Evolutionary conservation across 2,329 filamentous ascomycete species (phyloP).

Genomic region (Colletotrichum tamarilloi): DNA sequence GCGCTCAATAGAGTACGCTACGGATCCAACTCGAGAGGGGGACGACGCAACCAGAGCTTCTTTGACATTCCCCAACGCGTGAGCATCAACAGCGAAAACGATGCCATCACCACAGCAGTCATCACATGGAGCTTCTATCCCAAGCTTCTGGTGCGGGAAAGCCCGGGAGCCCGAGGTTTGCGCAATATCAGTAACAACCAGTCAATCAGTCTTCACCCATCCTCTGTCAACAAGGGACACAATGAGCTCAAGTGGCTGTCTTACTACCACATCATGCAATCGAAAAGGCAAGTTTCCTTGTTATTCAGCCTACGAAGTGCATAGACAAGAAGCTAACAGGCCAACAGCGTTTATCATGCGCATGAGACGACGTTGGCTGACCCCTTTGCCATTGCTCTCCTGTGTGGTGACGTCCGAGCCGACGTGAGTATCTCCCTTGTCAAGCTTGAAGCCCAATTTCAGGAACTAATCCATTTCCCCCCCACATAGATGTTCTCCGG

Average conservation of each 20-base stretch:
- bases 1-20: constrained; percentile 77
- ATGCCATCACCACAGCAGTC: constrained; percentile 81
- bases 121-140: constrained; percentile 97
- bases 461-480: constrained; percentile 15
- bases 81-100: constrained; percentile 82
- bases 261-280: constrained; percentile 98
- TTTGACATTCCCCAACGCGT: constrained; percentile 84
- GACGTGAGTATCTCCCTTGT: constrained; percentile 65
- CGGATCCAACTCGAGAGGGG: constrained; percentile 58
- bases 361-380: constrained; percentile 88
- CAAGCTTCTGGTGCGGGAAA: constrained; percentile 86
- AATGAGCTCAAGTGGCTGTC: constrained; percentile 82
- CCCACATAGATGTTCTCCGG: constrained; percentile 80
- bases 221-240: constrained; percentile 84
- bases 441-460: not conserved
- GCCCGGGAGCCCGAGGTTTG: constrained; percentile 76
- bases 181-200: constrained; percentile 95
- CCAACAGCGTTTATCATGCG: constrained; percentile 80
- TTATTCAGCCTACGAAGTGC: not conserved
- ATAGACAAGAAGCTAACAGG: constrained; percentile 38
- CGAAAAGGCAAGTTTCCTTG: constrained; percentile 71
- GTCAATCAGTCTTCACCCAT: constrained; percentile 85
- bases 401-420: constrained; percentile 90
- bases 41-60: constrained; percentile 76
- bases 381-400: constrained; percentile 82